These are phyloP conservation scores for Alternaria sp. DNA, from an alignment of 2,329 filamentous ascomycete species.

Conservation along the genomic window DNA sequence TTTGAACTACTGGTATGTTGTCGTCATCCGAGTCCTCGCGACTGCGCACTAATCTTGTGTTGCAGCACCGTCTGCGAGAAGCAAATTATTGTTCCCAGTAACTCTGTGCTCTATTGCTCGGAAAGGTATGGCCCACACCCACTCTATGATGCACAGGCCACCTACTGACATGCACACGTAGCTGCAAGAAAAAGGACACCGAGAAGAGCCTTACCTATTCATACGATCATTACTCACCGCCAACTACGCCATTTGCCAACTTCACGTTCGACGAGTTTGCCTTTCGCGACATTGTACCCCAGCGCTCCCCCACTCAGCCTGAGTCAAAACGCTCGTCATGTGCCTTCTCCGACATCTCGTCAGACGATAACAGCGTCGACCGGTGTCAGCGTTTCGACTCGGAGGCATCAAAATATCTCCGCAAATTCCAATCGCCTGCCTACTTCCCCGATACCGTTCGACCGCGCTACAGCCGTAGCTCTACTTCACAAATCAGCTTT, in stretches of 20 bases:
- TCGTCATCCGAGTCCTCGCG: background rate
- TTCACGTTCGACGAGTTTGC: slow-evolving; percentile 48
- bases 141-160: background rate
- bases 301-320: slow-evolving; percentile 53
- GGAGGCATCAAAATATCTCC: slow-evolving; percentile 51
- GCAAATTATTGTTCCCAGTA: slow-evolving; percentile 67
- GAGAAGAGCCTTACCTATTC: slow-evolving; percentile 43
- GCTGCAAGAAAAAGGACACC: slow-evolving; percentile 56
- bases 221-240: slow-evolving; percentile 44
- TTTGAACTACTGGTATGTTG: slow-evolving; percentile 59
- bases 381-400: slow-evolving; percentile 36
- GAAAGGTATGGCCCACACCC: slow-evolving; percentile 59
- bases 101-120: slow-evolving; percentile 68
- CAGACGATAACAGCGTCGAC: slow-evolving; percentile 41
- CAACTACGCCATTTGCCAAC: slow-evolving; percentile 44
- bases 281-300: slow-evolving; percentile 55
- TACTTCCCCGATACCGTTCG: slow-evolving; percentile 34
- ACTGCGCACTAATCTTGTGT: slow-evolving; percentile 11
- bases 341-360: slow-evolving; percentile 52
- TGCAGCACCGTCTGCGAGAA: slow-evolving; percentile 68
- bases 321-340: slow-evolving; percentile 48
- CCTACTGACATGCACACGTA: slow-evolving; percentile 30
- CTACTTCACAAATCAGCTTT: slow-evolving; percentile 43
- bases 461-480: slow-evolving; percentile 45
- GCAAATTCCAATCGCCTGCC: slow-evolving; percentile 47